Conservation (phyloP, 2,329 filamentous ascomycete genomes). For the Calonectria honghensis region DNA sequence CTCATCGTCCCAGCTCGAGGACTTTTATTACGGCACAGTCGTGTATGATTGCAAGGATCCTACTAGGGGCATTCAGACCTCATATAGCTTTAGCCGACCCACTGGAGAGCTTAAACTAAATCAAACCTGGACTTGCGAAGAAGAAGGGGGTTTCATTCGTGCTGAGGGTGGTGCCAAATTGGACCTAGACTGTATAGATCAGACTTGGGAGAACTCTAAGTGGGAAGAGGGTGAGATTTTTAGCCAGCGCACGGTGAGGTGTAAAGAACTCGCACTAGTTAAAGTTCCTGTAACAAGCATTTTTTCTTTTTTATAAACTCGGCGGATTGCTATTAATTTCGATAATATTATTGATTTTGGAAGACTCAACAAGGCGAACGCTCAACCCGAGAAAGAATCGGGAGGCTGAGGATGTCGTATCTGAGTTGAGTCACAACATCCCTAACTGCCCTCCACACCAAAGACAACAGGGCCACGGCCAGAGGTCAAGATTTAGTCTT, state of each 20-base stretch:
- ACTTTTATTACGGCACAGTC: slow-evolving; percentile 28
- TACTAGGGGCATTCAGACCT: neutral
- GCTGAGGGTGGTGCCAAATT: slow-evolving; percentile 5
- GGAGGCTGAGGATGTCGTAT: too few species aligned
- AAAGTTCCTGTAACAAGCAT: slow-evolving; percentile 1
- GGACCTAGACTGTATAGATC: slow-evolving; percentile 12
- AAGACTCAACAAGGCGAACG: too few species aligned
- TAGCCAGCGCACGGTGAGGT: slow-evolving; percentile 15
- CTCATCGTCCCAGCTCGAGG: slow-evolving; percentile 22
- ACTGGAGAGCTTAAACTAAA: slow-evolving; percentile 26
- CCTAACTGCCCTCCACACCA: too few species aligned
- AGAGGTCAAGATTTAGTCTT: too few species aligned
- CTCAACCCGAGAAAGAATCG: too few species aligned
- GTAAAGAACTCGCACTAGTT: neutral
- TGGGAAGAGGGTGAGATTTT: slow-evolving; percentile 32
- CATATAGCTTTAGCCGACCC: slow-evolving; percentile 23
- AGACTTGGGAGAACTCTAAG: slow-evolving; percentile 22
- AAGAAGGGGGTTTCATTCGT: slow-evolving; percentile 18
- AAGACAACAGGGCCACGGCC: too few species aligned
- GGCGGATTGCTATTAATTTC: too few species aligned
- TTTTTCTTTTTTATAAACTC: neutral
- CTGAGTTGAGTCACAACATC: too few species aligned
- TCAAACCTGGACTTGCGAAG: slow-evolving; percentile 28
- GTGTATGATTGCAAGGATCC: slow-evolving; percentile 22
- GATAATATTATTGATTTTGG: too few species aligned